Evolutionary conservation across 2,329 filamentous ascomycete genomes (phyloP), one percentile per base, ranked within the genome.

Genomic region (Scedosporium boydii): DNA sequence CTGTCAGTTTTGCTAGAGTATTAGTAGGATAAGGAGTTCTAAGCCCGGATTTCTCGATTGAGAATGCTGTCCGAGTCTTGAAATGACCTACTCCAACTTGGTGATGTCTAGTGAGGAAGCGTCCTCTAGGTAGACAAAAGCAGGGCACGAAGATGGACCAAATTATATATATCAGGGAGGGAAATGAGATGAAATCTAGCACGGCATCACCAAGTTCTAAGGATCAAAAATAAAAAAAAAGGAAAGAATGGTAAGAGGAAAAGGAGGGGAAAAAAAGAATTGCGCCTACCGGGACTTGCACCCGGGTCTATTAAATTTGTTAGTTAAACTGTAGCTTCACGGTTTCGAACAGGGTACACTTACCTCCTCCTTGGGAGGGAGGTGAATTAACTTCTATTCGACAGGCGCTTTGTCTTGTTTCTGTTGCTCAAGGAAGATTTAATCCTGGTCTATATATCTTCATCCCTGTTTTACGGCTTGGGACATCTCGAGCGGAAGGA

Each of bases 301-400:
- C 59, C 59, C 59, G 59, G 59, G 59, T 61, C 59, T 61, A 23
- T 18, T 27, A 58, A 55, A 61, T 5, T 21, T 42, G 27, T 41
- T 55, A 61, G 46, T 26, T 26, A 26, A 9, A 21, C n/a, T 23
- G 10, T 10, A 29, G 6, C 9, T 27, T 9, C 2, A 7, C n/a
- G 1, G 46, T 41, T 27, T 61, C 46, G 44, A 61, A 61, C 46
- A 41, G 27, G 46, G 46, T 18, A 34, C 5, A 60, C 59, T 41
- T 61, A 61, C 59, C 44, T 61, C 59, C 59, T 53, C 59, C 59
- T 61, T 61, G 59, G 46, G 46, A 42, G 46, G 46, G 59, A 55
- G 59, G 59, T 18, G 59, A 61, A 29, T 61, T 61, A 55, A 55
- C 59, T 61, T 55, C 59, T 61, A 55, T 61, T 53, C 44, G n/a